Evolutionary conservation across 331 rosid genomes (phyloP), one percentile per base, ranked within the genome.

Genomic region (Quercus tomentella): DNA sequence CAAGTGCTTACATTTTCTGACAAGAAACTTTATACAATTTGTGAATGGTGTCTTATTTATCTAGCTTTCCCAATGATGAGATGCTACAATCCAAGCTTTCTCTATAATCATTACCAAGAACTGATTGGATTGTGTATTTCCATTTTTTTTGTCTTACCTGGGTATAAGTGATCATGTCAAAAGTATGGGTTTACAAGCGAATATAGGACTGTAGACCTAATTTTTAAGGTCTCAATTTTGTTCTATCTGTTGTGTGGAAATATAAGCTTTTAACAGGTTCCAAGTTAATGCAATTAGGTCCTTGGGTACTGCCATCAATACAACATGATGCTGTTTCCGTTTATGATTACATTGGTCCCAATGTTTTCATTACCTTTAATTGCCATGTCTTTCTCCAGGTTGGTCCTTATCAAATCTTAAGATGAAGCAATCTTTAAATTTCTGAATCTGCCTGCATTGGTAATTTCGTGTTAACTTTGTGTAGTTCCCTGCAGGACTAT

Each of bases 241-340:
- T 63, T 80, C 65, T 82, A 74, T 87, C 67, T 87, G 86, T 49
- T 68, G 80, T 78, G 78, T 86, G 81, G 88, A 79, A 81, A 81
- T 77, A 81, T 74, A 79, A 87, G 81, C 80, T 89, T 78, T 88
- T 86, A 85, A 87, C 97, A 76, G 85, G 89, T 92, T 87, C 88
- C 90, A 86, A 81, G 89, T 84, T 87, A 89, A 89, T 92, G 90
- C 87, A 84, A 87, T 86, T 89, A 90, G 91, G 92, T 89, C 87
- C 86, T 87, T 87, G 87, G 90, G 87, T 86, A 81, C 91, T 80
- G 83, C 89, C 87, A 89, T 87, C 90, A 88, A 85, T 89, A 82
- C 90, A 85, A 84, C 92, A 89, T 88, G 91, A 82, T 82, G 91
- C 97, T 87, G 93, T 94, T 82, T 77, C 91, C 86, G 74, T 89